Base-by-base conservation (phyloP, 139 green algal genomes). In the Chara braunii region DNA sequence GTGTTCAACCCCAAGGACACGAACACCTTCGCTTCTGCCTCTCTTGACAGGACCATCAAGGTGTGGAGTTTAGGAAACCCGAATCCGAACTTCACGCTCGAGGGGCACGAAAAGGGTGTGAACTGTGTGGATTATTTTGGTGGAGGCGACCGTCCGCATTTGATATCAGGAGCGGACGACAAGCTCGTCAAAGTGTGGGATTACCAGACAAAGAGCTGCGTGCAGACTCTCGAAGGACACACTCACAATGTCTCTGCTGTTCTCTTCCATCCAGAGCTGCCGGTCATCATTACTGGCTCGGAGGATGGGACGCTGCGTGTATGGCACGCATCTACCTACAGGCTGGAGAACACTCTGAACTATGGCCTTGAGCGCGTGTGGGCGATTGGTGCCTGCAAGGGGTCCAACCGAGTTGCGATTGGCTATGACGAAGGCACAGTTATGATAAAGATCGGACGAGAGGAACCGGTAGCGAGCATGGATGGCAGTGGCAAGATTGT, bases 1-100 rank as follows among this genome's bases (percentile, higher is more conserved):
- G 74, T 80, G 1, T 96, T 99, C 81, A 99, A 99, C 81, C 93
- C 93, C 44, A 98, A 98, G 78, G 93, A 99, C 81, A 94, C 88
- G 63, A 96, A 96, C 84, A 99, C 93, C 23, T 99, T 99, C 83
- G 93, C 93, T 0, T 90, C 78, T 6, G 93, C 94, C 8, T 97
- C 89, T 0, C 77, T 99, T 35, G 93, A 99, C 70, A 81, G 91
- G 43, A 95, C 87, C 6, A 84, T 99, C 77, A 99, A 99, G 84
- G 89, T 92, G 62, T 99, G 93, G 93, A 87, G 64, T 33, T 64
- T 98, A 42, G 91, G 89, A 12, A 85, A 88, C 68, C 89, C 89
- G 24, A 83, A 84, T 2, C 89, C 94, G n/a, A 97, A 97, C 82
- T 96, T 96, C 81, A 99, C 93, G 0, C 72, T 99, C 61, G 93